Evolutionary conservation across 2,329 filamentous ascomycete genomes (phyloP), one percentile per base, ranked within the genome.

Genomic region (Aspergillus udagawae): DNA sequence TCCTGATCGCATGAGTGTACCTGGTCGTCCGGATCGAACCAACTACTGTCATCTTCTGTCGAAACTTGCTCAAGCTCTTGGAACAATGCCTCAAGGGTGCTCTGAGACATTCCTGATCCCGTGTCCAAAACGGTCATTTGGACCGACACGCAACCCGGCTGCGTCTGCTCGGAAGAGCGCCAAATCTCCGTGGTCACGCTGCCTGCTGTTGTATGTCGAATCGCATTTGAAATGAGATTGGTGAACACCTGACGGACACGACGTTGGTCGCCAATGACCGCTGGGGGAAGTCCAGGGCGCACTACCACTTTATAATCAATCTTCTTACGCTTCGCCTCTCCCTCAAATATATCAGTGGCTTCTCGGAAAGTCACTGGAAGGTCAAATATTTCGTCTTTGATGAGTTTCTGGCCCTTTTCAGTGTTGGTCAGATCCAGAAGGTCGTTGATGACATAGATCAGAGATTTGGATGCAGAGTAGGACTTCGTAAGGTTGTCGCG

Each of bases 401-500:
- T 82, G 3, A 96, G 76, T 1, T 86, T 83, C 51, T 88, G 87
- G 0, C 92, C 91, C 70, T 92, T 89, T 70, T 96, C 92, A 0
- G 89, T 89, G 68, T 95, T 94, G 1, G 92, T 96, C 38, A 96
- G 78, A 68, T 96, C 92, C 0, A 96, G 79, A 1, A 96, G 79
- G 70, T 96, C 92, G 63, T 96, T 96, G 75, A 96, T 96, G 9
- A 96, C 92, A 69, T 95, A 96, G 4, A 96, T 93, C 27, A 96
- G 77, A 0, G 91, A 95, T 68, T 96, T 96, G 0, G 92, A 96
- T 3, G 92, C 92, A 0, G 91, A 95, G 69, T 96, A 91, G 0
- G 92, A 96, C 63, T 86, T 88, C 0, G 88, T 83, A 5, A 96
- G 77, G 59, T 94, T 95, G 5, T 96, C 92, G 23, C 92, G 81